Evolutionary conservation across 257 asterid species (phyloP).

Genomic region (Nicotiana tabacum): DNA sequence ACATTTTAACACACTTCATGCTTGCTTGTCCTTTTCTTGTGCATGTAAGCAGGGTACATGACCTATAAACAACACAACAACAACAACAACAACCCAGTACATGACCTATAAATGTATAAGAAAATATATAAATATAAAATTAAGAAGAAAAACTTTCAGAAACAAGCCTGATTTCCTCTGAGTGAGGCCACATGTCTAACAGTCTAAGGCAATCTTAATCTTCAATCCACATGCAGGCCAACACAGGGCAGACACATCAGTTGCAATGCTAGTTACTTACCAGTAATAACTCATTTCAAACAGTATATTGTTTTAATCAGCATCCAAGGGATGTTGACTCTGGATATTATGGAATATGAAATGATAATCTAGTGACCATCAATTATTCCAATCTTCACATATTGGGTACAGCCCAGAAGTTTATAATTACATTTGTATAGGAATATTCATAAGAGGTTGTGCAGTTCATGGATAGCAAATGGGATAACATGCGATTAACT

Average conservation of each 20-base stretch:
- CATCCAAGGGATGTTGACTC: background rate
- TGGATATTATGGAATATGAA: background rate
- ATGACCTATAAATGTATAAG: conserved; percentile 43
- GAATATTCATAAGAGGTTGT: background rate
- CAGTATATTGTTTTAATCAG: background rate
- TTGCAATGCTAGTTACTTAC: background rate
- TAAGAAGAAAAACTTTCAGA: background rate
- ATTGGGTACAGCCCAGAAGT: background rate
- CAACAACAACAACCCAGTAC: conserved; percentile 8
- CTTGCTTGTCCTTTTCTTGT: conserved; percentile 61
- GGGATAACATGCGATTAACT: background rate
- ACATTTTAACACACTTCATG: conserved; percentile 40
- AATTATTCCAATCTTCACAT: background rate
- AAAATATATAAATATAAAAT: background rate
- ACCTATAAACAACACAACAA: conserved; percentile 32
- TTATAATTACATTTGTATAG: background rate
- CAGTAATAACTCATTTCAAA: background rate
- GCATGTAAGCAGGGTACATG: conserved; percentile 59
- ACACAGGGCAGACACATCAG: background rate
- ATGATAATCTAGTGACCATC: background rate
- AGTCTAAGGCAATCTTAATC: background rate
- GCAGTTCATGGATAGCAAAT: background rate
- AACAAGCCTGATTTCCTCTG: background rate
- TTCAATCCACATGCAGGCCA: background rate
- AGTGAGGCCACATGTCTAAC: background rate